Percentiles rank a stretch among this genome's conserved stretches.
These are phyloP conservation scores for Heliosperma pusillum DNA, from an alignment of 148 eudicot genomes.

Conservation along the genomic window DNA sequence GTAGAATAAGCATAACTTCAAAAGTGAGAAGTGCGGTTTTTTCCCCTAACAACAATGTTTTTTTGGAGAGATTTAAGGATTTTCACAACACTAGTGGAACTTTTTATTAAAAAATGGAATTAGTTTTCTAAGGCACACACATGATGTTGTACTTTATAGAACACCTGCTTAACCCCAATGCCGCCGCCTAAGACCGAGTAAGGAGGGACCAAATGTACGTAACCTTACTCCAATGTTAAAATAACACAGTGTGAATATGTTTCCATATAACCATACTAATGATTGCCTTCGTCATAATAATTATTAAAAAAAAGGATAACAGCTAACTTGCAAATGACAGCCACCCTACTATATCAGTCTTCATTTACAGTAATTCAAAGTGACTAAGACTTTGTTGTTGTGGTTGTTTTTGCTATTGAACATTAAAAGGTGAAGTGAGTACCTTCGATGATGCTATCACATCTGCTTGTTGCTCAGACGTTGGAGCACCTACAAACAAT, in stretches of 20 bases:
- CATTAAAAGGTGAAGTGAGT: constrained; percentile 6
- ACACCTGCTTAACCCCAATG: too few relatives aligned
- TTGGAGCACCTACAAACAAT: constrained; percentile 51
- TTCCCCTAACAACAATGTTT: not conserved
- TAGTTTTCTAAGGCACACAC: not conserved
- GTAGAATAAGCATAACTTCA: constrained; percentile 15
- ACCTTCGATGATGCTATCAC: constrained; percentile 89
- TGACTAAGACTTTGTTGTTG: not conserved
- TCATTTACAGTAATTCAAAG: not conserved
- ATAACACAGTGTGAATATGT: too few relatives aligned
- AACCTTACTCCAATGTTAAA: too few relatives aligned
- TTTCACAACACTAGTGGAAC: not conserved
- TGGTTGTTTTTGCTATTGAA: not conserved
- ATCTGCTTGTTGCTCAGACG: constrained; percentile 59
- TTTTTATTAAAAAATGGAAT: too few relatives aligned
- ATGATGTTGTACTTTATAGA: too few relatives aligned
- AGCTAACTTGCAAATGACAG: too few relatives aligned
- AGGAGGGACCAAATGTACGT: too few relatives aligned
- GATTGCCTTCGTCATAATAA: too few relatives aligned
- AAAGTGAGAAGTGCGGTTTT: not conserved
- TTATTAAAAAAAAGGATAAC: not conserved
- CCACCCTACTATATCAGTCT: not conserved
- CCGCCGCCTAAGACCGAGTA: too few relatives aligned
- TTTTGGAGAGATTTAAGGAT: not conserved
- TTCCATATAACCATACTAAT: too few relatives aligned